Base-by-base conservation (phyloP, 805 yeast species). In the Schwanniomyces pseudopolymorphus region DNA sequence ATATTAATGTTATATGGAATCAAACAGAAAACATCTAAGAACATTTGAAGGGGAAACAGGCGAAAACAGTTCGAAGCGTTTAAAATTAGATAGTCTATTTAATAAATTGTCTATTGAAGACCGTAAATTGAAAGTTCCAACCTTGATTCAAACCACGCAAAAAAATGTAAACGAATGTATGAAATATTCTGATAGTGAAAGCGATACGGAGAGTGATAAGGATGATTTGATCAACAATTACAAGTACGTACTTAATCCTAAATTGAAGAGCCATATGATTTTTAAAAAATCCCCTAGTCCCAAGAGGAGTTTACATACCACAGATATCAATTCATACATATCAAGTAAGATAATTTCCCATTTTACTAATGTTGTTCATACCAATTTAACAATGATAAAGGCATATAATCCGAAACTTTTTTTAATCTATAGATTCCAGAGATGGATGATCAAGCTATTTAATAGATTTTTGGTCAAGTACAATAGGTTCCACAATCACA, bases 401-500 rank as follows among this genome's bases (percentile, higher is more conserved):
- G 63, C 66, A 58, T 60, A 58, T 44, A 59, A 56, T 45, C 60
- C 58, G n/a, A 42, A 51, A n/a, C 45, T 56, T 9, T 19, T 72
- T 17, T 44, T 72, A 13, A 48, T 56, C 2, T 54, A 52, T 24
- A 59, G 56, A 33, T 70, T 69, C 48, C 71, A 70, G 46, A 33
- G 43, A 38, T 72, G 77, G 77, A 55, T 61, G 9, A 41, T 64
- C 11, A 52, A 70, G 33, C 52, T 72, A 43, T 71, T 72, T 54
- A 70, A 70, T 50, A 41, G 56, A 20, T 72, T 70, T 50, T 52
- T 68, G 4, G 49, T 50, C 33, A 57, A 60, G 39, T 70, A 63
- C 47, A 69, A 67, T 49, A 43, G 39, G 36, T 39, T 43, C 24
- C 33, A 40, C 22, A 48, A 55, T 25, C 44, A 49, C 16, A 49